Conservation (phyloP, 345 rosid species). For the Corymbia maculata region DNA sequence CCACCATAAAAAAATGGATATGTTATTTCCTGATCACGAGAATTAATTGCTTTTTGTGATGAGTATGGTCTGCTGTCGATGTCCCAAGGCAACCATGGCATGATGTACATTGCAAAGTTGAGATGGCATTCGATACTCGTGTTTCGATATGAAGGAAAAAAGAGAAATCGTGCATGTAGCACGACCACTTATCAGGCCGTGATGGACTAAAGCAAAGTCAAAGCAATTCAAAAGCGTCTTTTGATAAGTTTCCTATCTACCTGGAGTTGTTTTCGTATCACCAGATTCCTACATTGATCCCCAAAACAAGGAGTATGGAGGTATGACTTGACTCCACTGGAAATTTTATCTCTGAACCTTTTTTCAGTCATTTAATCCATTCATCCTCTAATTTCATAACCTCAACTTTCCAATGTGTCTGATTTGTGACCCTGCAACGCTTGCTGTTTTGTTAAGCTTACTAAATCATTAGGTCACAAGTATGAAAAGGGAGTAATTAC, state of each 20-base stretch:
- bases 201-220: constrained; percentile 67
- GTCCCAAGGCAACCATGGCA: constrained; percentile 73
- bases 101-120: constrained; percentile 60
- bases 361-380: background rate
- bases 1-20: background rate
- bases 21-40: background rate
- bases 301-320: constrained; percentile 70
- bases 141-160: constrained; percentile 64
- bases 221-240: constrained; percentile 47
- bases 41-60: background rate
- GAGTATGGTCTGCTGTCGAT: constrained; percentile 17
- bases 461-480: too few species aligned
- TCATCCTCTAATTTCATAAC: background rate
- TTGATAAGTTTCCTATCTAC: constrained; percentile 3
- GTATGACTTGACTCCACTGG: constrained; percentile 3
- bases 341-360: too few species aligned
- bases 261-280: constrained; percentile 67
- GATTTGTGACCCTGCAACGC: background rate
- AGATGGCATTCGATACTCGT: background rate
- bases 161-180: constrained; percentile 77
- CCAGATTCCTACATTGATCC: constrained; percentile 91
- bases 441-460: too few species aligned
- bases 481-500: too few species aligned
- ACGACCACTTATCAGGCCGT: constrained; percentile 67
- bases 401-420: background rate